Evolutionary conservation across 805 yeast species (phyloP).

Genomic region (Maudiozyma turicensis): DNA sequence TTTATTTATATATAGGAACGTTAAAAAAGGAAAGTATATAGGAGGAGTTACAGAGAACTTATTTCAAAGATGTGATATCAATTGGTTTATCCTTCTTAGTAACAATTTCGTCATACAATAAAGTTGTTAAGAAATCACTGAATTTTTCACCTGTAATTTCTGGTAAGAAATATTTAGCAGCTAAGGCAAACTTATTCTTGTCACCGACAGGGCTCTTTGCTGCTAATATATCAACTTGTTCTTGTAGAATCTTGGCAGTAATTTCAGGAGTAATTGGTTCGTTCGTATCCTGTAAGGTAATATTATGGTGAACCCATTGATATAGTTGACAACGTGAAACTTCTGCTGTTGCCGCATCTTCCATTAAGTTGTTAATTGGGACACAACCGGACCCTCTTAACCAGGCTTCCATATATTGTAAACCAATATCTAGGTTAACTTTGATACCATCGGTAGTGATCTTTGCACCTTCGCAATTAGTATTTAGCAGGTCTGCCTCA

Average conservation of each 20-base stretch:
- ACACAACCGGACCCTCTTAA: constrained; percentile 76
- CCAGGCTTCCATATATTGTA: constrained; percentile 81
- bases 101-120: constrained; percentile 57
- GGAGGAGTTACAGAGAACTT: neutral
- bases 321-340: constrained; percentile 74
- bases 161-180: constrained; percentile 62
- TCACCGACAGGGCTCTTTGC: constrained; percentile 37
- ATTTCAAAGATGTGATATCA: neutral
- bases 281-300: constrained; percentile 47
- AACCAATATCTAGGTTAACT: constrained; percentile 65
- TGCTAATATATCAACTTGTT: constrained; percentile 48
- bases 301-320: constrained; percentile 77
- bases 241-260: constrained; percentile 47
- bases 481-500: constrained; percentile 50
- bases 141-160: constrained; percentile 66
- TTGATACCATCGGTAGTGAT: constrained; percentile 64
- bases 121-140: constrained; percentile 68
- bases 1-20: neutral
- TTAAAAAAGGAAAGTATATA: neutral
- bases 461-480: constrained; percentile 51
- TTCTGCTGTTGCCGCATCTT: constrained; percentile 85
- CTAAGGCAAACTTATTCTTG: constrained; percentile 49
- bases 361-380: constrained; percentile 78
- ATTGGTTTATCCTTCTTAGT: constrained; percentile 7
- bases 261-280: constrained; percentile 50